A percentile compares a stretch with the other conserved stretches of the same genome.
phyloP scores from a whole-genome alignment of 169 alveolate species.

The Plasmodium chabaudi region DNA sequence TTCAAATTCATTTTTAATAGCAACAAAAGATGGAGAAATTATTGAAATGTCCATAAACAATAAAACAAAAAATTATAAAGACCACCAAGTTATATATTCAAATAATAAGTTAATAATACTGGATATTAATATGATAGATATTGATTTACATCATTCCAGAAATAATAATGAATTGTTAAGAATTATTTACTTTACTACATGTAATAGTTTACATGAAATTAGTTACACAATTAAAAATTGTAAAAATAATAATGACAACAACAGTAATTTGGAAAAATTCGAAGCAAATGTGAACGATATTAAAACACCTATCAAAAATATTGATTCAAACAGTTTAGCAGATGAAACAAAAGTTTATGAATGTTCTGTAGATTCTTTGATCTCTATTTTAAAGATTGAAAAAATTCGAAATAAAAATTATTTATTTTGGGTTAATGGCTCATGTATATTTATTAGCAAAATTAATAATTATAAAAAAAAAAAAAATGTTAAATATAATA shows the following conservation, averaged over 20 bases:
- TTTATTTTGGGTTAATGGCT: slow-evolving; percentile 74
- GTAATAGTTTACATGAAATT: slow-evolving; percentile 69
- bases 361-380: slow-evolving; percentile 55
- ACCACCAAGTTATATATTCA: slow-evolving; percentile 36
- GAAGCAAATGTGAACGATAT: neutral
- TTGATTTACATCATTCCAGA: neutral
- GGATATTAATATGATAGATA: slow-evolving; percentile 55
- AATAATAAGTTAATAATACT: slow-evolving; percentile 30
- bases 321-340: neutral
- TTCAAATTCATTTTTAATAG: slow-evolving; percentile 34
- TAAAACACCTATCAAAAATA: slow-evolving; percentile 4
- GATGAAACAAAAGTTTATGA: slow-evolving; percentile 71
- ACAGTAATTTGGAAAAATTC: slow-evolving; percentile 9
- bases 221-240: slow-evolving; percentile 45
- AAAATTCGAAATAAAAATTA: slow-evolving; percentile 62
- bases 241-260: slow-evolving; percentile 12
- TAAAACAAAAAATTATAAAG: slow-evolving; percentile 46
- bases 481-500: neutral
- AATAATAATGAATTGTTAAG: slow-evolving; percentile 21
- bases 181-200: slow-evolving; percentile 67
- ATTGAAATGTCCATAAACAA: slow-evolving; percentile 66
- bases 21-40: slow-evolving; percentile 69
- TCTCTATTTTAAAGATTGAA: slow-evolving; percentile 67
- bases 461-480: slow-evolving; percentile 51
- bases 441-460: slow-evolving; percentile 62